A percentile compares a stretch with the other conserved stretches of the same genome.
These are phyloP conservation scores for Naganishia vaughanmartiniae DNA, from an alignment of 768 basidiomycete species.

Conservation along the genomic window DNA sequence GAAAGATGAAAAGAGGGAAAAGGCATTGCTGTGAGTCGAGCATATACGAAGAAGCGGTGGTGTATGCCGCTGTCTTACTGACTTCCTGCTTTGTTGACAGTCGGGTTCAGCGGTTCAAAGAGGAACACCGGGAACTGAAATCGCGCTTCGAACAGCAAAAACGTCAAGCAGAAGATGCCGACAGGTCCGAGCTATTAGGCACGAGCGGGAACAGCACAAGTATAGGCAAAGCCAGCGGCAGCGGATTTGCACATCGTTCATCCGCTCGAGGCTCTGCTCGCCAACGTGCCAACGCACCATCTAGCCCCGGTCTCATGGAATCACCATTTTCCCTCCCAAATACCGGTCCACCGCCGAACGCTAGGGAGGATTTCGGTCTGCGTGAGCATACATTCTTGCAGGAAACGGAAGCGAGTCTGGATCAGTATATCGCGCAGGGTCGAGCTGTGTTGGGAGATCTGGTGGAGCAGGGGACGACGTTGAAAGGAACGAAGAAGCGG, in stretches of 20 bases:
- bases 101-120: slow-evolving; percentile 86
- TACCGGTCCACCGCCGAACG: slow-evolving; percentile 57
- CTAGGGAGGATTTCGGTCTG: slow-evolving; percentile 74
- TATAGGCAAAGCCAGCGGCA: slow-evolving; percentile 53
- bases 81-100: slow-evolving; percentile 42
- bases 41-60: background rate
- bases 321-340: slow-evolving; percentile 69
- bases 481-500: slow-evolving; percentile 83
- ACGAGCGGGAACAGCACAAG: slow-evolving; percentile 66
- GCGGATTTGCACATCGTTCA: slow-evolving; percentile 31
- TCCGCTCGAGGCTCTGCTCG: slow-evolving; percentile 41
- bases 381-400: slow-evolving; percentile 86
- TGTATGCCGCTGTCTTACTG: background rate
- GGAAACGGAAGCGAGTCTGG: slow-evolving; percentile 73
- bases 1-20: slow-evolving; percentile 93
- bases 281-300: slow-evolving; percentile 38
- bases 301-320: slow-evolving; percentile 63
- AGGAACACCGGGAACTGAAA: slow-evolving; percentile 79
- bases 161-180: slow-evolving; percentile 51
- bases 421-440: slow-evolving; percentile 89
- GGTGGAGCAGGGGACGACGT: slow-evolving; percentile 83
- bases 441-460: slow-evolving; percentile 86
- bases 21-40: slow-evolving; percentile 74
- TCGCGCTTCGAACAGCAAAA: slow-evolving; percentile 78
- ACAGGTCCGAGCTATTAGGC: slow-evolving; percentile 67